Conservation (phyloP, 2,329 filamentous ascomycete genomes). For the Periconia sp. region DNA sequence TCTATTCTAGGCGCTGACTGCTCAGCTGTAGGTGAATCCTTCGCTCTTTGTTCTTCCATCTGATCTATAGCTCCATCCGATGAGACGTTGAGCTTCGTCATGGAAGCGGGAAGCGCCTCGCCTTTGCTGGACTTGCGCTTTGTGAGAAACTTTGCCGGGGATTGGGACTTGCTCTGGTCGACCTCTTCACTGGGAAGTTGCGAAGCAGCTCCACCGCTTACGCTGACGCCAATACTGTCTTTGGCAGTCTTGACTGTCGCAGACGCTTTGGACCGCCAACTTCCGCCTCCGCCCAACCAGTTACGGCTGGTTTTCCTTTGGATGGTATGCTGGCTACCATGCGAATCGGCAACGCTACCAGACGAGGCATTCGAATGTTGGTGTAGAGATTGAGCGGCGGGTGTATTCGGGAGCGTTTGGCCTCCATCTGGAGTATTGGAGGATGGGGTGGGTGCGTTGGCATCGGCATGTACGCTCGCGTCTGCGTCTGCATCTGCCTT, state of each 20-base stretch:
- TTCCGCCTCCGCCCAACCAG: conserved; percentile 49
- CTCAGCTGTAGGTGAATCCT: conserved; percentile 14
- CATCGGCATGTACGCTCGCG: conserved; percentile 13
- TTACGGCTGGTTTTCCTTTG: conserved; percentile 31
- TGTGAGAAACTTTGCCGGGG: conserved; percentile 42
- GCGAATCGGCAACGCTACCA: background rate
- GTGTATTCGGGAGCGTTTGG: conserved; percentile 15
- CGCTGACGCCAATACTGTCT: conserved; percentile 49
- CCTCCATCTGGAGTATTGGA: conserved; percentile 16
- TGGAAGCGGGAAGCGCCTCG: conserved; percentile 46
- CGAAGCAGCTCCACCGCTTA: conserved; percentile 46
- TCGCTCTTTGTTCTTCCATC: conserved; percentile 20
- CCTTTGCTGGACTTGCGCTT: conserved; percentile 51
- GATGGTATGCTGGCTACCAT: conserved; percentile 17
- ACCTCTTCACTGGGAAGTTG: conserved; percentile 39
- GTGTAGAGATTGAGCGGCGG: conserved; percentile 14
- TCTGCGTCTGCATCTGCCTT: conserved; percentile 21
- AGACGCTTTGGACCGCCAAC: conserved; percentile 50
- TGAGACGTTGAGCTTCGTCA: conserved; percentile 50
- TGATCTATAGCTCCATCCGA: conserved; percentile 38
- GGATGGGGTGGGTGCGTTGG: conserved; percentile 14
- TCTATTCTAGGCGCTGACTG: conserved; percentile 13
- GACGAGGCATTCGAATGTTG: conserved; percentile 10
- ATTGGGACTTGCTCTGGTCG: conserved; percentile 28
- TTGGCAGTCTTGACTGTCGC: conserved; percentile 50